A percentile compares a stretch with the other conserved stretches of the same genome.
phyloP scores from a whole-genome alignment of 164 flowering plant species.

The Dillenia suffruticosa region DNA sequence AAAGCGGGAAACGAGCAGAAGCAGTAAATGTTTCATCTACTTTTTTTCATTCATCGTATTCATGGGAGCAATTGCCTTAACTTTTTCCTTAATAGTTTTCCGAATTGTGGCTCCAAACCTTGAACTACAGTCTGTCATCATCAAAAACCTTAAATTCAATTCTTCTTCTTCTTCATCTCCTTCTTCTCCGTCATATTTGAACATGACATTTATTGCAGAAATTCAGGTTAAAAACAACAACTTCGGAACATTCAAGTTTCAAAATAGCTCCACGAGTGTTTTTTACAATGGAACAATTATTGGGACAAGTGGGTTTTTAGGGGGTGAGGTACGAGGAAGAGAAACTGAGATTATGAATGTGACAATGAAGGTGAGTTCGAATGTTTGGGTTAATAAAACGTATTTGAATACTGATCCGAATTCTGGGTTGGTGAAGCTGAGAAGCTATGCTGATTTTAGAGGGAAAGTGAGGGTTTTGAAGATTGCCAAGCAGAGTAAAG shows the following conservation, averaged over 20 bases:
- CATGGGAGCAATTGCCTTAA: conserved; percentile 5
- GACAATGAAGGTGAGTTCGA: conserved; percentile 13
- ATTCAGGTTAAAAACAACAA: conserved; percentile 26
- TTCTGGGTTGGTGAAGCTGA: conserved; percentile 17
- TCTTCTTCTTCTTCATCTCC: conserved; percentile 10
- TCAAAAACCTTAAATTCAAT: conserved; percentile 12
- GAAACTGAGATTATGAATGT: conserved; percentile 9
- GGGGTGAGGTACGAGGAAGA: conserved; percentile 6
- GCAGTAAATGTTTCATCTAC: conserved; percentile 19
- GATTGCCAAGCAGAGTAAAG: conserved; percentile 6
- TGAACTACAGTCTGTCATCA: conserved; percentile 8
- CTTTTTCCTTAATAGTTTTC: conserved; percentile 15
- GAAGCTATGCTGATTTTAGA: conserved; percentile 5
- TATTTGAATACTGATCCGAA: conserved; percentile 14
- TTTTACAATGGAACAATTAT: conserved; percentile 11
- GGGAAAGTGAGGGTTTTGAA: conserved; percentile 3
- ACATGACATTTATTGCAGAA: conserved; percentile 15
- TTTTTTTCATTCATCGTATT: conserved; percentile 17
- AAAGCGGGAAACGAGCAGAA: neutral
- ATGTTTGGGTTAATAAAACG: neutral
- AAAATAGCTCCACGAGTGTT: conserved; percentile 11
- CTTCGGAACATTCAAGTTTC: conserved; percentile 22
- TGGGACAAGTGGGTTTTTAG: conserved; percentile 10
- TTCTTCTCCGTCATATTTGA: neutral
- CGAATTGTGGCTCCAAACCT: conserved; percentile 14